Conservation (phyloP, 164 flowering plant genomes). For the Annona squamosa region DNA sequence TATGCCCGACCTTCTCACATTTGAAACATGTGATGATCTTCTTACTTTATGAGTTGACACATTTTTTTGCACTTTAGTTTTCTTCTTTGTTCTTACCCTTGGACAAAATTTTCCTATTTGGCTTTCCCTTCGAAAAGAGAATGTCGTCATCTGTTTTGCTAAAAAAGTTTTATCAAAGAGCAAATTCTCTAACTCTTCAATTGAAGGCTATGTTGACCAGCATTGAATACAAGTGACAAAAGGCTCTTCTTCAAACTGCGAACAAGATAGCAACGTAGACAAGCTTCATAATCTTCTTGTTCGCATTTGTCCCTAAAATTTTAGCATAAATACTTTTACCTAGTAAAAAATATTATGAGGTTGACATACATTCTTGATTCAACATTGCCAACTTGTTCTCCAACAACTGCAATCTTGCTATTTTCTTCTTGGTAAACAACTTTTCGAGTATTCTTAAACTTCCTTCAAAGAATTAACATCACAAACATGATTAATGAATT, state of each 20-base stretch:
- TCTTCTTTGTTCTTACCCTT: not conserved
- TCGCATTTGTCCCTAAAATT: not conserved
- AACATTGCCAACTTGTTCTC: constrained; percentile 4
- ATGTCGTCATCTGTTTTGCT: constrained; percentile 6
- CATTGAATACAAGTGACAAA: constrained; percentile 4
- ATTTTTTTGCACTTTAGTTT: not conserved
- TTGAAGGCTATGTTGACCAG: not conserved
- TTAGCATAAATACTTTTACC: not conserved
- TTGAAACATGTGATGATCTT: not conserved
- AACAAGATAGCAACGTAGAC: not conserved
- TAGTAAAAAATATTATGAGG: not conserved
- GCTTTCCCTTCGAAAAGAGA: not conserved
- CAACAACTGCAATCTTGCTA: not conserved
- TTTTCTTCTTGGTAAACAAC: constrained; percentile 2
- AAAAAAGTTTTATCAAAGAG: constrained; percentile 1
- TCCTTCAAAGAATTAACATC: not conserved
- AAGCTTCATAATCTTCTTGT: not conserved
- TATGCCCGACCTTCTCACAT: constrained; percentile 4
- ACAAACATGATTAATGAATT: not conserved
- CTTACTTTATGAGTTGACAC: not conserved
- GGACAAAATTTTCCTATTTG: not conserved
- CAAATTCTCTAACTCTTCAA: constrained; percentile 3
- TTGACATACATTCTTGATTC: not conserved
- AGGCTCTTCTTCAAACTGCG: constrained; percentile 1
- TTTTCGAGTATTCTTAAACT: constrained; percentile 7